A percentile compares a stretch with the other conserved stretches of the same genome.
Evolutionary conservation across 805 yeast species (phyloP).

Genomic region (Ascoidea tarda): DNA sequence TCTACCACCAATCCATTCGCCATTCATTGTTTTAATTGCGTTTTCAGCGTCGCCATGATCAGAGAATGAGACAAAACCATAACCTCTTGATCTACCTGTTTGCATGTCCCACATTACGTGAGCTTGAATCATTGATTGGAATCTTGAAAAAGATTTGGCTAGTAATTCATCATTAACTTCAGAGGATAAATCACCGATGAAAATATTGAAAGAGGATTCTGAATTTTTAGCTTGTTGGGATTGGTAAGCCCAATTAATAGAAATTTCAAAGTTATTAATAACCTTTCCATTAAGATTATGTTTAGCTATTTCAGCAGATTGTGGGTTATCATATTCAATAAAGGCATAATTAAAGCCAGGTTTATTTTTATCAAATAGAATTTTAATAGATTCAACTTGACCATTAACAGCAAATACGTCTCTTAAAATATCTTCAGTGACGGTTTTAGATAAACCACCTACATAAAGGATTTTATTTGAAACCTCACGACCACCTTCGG

Average conservation of each 20-base stretch:
- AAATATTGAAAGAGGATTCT: slow-evolving; percentile 53
- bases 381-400: slow-evolving; percentile 47
- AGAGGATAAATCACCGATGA: slow-evolving; percentile 75
- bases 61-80: slow-evolving; percentile 75
- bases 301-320: slow-evolving; percentile 49
- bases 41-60: slow-evolving; percentile 55
- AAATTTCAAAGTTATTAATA: slow-evolving; percentile 40
- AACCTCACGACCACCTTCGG: slow-evolving; percentile 71
- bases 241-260: slow-evolving; percentile 75
- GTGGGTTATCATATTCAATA: slow-evolving; percentile 50
- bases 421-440: slow-evolving; percentile 46
- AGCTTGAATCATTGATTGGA: slow-evolving; percentile 57
- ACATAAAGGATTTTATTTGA: slow-evolving; percentile 64
- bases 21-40: slow-evolving; percentile 65
- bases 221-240: slow-evolving; percentile 49
- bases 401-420: slow-evolving; percentile 54
- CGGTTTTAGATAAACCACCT: slow-evolving; percentile 53
- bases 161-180: slow-evolving; percentile 74
- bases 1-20: slow-evolving; percentile 57
- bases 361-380: slow-evolving; percentile 62
- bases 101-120: slow-evolving; percentile 98
- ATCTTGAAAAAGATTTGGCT: slow-evolving; percentile 38
- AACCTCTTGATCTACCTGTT: slow-evolving; percentile 82
- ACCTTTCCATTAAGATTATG: slow-evolving; percentile 43
- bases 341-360: slow-evolving; percentile 73